A percentile compares a stretch with the other conserved stretches of the same genome.
Conservation (phyloP, 495 filamentous ascomycete species). For the Halenospora varia region DNA sequence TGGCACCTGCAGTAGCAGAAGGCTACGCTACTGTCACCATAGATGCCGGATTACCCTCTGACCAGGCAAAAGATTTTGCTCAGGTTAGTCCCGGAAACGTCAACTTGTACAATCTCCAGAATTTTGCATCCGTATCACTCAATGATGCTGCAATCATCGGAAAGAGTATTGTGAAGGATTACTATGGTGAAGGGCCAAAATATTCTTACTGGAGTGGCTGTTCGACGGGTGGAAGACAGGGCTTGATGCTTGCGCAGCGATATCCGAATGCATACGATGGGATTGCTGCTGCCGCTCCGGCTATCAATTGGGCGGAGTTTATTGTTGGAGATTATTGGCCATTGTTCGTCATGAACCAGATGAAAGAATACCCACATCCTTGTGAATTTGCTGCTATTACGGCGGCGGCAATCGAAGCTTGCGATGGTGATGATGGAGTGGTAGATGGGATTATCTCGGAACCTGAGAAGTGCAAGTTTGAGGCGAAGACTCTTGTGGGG, state of each 20-base stretch:
- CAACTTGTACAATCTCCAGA: constrained; percentile 33
- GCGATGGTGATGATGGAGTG: constrained; percentile 36
- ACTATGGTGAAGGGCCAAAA: constrained; percentile 31
- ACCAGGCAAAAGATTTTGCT: constrained; percentile 34
- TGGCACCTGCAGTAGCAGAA: constrained; percentile 26
- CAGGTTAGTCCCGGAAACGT: constrained; percentile 37
- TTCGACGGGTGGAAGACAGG: constrained; percentile 41
- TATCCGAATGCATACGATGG: constrained; percentile 39
- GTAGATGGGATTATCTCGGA: constrained; percentile 32
- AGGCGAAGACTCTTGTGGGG: constrained; percentile 1
- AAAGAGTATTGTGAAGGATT: constrained; percentile 28
- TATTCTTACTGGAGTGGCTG: constrained; percentile 45
- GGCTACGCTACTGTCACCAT: constrained; percentile 38
- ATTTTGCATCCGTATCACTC: constrained; percentile 32
- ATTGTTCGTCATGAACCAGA: constrained; percentile 27
- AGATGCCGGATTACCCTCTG: constrained; percentile 34
- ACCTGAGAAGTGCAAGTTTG: constrained; percentile 19
- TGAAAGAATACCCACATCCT: constrained; percentile 19
- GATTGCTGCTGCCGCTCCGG: constrained; percentile 35
- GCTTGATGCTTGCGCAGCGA: constrained; percentile 38
- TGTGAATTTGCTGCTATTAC: constrained; percentile 32
- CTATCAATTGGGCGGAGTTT: constrained; percentile 29
- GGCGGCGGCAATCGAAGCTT: constrained; percentile 26
- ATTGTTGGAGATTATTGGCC: constrained; percentile 25
- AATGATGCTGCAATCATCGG: constrained; percentile 30